These are phyloP conservation scores for Blastobotrys parvus DNA, from an alignment of 805 yeast species.

Conservation along the genomic window DNA sequence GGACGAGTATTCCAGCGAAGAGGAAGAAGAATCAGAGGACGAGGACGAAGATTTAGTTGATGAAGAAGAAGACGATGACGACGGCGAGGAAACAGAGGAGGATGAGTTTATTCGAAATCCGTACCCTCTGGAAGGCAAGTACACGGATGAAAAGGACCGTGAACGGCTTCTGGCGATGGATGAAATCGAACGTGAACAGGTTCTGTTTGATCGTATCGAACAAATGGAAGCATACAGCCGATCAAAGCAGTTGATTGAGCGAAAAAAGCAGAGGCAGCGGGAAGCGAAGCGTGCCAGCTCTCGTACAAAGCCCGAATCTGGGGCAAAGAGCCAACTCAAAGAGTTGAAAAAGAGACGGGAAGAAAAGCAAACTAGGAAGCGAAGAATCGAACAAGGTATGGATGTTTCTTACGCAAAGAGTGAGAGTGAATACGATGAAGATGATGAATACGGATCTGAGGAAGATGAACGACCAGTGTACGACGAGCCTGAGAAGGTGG, in stretches of 20 bases:
- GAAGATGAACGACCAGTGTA: conserved; percentile 42
- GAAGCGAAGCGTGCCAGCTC: conserved; percentile 19
- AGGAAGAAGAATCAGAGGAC: conserved; percentile 19
- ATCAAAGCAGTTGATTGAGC: conserved; percentile 63
- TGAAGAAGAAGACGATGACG: conserved; percentile 31
- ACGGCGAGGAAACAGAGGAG: conserved; percentile 28
- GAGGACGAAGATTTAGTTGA: conserved; percentile 26
- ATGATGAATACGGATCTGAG: conserved; percentile 32
- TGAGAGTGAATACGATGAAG: conserved; percentile 38
- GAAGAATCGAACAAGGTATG: conserved; percentile 9
- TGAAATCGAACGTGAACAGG: conserved; percentile 86
- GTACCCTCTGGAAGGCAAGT: conserved; percentile 89
- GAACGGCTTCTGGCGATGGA: conserved; percentile 51
- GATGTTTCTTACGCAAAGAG: conserved; percentile 23
- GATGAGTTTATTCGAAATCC: conserved; percentile 47
- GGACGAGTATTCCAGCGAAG: conserved; percentile 22
- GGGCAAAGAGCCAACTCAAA: conserved; percentile 39
- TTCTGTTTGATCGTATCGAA: conserved; percentile 86
- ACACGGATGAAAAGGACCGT: conserved; percentile 73
- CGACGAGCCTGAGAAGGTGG: conserved; percentile 37
- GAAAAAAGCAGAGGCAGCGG: conserved; percentile 14
- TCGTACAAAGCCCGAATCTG: conserved; percentile 21
- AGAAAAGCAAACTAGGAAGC: conserved; percentile 31
- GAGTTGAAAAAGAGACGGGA: conserved; percentile 73
- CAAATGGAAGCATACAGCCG: conserved; percentile 82